Conservation (phyloP, 768 basidiomycete species). For the Macrolepiota dolichaula region DNA sequence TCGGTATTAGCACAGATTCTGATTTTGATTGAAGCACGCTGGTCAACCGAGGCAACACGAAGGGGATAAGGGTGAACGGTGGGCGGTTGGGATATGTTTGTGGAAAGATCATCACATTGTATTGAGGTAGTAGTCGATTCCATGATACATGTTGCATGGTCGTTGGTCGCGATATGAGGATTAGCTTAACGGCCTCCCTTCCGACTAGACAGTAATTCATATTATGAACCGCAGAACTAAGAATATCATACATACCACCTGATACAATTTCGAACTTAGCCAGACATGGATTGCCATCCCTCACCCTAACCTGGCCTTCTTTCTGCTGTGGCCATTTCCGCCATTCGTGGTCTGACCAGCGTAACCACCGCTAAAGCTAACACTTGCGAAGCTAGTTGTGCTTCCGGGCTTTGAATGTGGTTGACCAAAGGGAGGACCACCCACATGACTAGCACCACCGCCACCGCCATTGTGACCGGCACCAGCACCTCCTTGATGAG, state of each 20-base stretch:
- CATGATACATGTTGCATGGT: no score
- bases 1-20: not conserved
- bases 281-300: not conserved
- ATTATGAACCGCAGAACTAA: not conserved
- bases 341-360: conserved; percentile 31
- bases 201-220: conserved; percentile 2
- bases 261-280: not conserved
- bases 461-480: conserved; percentile 23
- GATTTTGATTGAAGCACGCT: not conserved
- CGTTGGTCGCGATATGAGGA: not conserved
- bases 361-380: conserved; percentile 50
- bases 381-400: conserved; percentile 58
- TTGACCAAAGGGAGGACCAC: conserved; percentile 39
- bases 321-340: conserved; percentile 39
- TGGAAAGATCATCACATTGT: not conserved
- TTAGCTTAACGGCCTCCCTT: not conserved
- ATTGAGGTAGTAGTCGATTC: not conserved
- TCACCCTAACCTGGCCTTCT: conserved; percentile 57
- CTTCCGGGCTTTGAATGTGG: conserved; percentile 60
- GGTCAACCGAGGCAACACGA: not conserved
- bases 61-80: not conserved
- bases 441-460: conserved; percentile 34
- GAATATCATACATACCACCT: conserved; percentile 4
- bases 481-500: conserved; percentile 33
- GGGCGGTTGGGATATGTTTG: not conserved